Percentiles rank a stretch among this genome's conserved stretches.
phyloP scores from a whole-genome alignment of 2,329 filamentous ascomycete species.

The Colletotrichum cereale region DNA sequence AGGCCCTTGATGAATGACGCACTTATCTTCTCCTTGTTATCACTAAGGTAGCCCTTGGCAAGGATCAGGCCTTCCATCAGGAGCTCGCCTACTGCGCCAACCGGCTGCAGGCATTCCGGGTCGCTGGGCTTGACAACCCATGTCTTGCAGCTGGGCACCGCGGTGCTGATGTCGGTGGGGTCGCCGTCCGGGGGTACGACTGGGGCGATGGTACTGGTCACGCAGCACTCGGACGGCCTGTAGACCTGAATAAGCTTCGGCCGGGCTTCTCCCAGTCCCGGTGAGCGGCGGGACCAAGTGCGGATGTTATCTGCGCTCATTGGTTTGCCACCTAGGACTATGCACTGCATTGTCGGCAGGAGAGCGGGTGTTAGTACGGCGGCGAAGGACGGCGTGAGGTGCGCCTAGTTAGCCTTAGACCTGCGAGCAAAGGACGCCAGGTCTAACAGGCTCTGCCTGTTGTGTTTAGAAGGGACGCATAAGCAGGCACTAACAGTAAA shows the following conservation, averaged over 20 bases:
- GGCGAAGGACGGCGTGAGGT: conserved; percentile 64
- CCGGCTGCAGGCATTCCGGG: conserved; percentile 1
- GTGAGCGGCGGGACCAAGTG: conserved; percentile 56
- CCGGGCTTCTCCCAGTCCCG: too few relatives aligned
- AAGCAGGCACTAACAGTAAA: conserved; percentile 71
- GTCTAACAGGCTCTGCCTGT: conserved; percentile 58
- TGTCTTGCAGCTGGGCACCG: conserved; percentile 19
- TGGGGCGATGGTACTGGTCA: conserved; percentile 20
- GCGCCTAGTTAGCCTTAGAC: conserved; percentile 58
- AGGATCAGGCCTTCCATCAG: conserved; percentile 43
- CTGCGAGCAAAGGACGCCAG: conserved; percentile 3
- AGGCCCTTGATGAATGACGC: conserved; percentile 78
- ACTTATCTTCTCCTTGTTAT: conserved; percentile 70
- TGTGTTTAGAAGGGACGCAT: conserved; percentile 66
- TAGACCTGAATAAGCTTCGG: conserved; percentile 62
- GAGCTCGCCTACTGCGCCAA: conserved; percentile 42
- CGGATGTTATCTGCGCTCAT: conserved; percentile 63
- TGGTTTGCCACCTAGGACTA: conserved; percentile 64
- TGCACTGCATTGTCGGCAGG: conserved; percentile 58
- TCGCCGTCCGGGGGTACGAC: conserved; percentile 56
- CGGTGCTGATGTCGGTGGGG: conserved; percentile 50
- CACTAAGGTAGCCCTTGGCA: conserved; percentile 74
- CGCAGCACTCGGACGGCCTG: conserved; percentile 66
- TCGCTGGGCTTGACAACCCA: conserved; percentile 42
- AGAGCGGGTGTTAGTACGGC: conserved; percentile 58